Conservation (phyloP, 225 moss, liverwort and hornwort genomes). For the Asterella californica region DNA sequence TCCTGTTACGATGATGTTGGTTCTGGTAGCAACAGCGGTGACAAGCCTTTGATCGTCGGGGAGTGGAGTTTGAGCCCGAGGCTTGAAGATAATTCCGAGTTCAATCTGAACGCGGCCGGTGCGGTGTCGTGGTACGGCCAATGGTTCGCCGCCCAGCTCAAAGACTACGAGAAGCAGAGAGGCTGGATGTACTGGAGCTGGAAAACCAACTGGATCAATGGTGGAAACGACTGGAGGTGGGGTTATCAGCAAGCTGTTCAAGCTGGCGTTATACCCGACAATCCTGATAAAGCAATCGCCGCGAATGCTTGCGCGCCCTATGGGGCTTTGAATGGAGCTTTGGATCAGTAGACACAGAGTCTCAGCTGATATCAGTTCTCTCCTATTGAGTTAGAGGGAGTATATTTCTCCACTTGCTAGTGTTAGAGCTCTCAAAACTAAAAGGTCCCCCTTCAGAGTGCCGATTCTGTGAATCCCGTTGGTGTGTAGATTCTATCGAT, state of each 20-base stretch:
- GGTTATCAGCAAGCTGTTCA: constrained; percentile 30
- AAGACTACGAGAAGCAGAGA: constrained; percentile 30
- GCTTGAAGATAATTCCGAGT: constrained; percentile 17
- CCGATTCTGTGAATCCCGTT: too few relatives aligned
- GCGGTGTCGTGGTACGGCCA: constrained; percentile 19
- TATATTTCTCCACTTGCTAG: too few relatives aligned
- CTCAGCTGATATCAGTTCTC: too few relatives aligned
- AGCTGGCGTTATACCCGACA: constrained; percentile 31
- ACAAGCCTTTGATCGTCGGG: constrained; percentile 28
- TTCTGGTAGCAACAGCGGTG: constrained; percentile 5
- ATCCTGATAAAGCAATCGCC: neutral
- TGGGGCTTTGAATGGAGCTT: too few relatives aligned
- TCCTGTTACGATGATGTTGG: constrained; percentile 18
- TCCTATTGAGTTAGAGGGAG: too few relatives aligned
- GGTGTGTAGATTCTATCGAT: too few relatives aligned
- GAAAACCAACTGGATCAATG: constrained; percentile 27
- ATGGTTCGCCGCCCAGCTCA: constrained; percentile 30
- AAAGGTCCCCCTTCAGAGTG: too few relatives aligned
- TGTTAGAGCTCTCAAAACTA: too few relatives aligned
- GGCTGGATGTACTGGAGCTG: constrained; percentile 42
- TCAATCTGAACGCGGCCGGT: constrained; percentile 8
- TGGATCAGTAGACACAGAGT: too few relatives aligned
- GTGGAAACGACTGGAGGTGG: constrained; percentile 31
- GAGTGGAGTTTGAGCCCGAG: constrained; percentile 23
- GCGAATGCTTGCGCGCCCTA: neutral